Evolutionary conservation across 2,329 filamentous ascomycete species (phyloP).

Genomic region (Phaeosphaeriaceae sp.): DNA sequence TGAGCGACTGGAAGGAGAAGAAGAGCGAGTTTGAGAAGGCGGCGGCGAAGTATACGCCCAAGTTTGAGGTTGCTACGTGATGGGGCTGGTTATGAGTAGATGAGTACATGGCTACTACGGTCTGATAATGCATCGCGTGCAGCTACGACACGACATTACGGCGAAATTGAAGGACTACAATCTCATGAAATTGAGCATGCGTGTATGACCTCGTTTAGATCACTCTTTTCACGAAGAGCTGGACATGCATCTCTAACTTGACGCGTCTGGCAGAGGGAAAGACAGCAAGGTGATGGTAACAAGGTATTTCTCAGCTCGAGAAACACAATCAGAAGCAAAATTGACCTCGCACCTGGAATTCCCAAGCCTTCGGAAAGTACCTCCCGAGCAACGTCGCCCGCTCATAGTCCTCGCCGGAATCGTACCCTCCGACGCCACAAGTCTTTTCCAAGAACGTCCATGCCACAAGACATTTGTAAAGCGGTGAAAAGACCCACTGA

Average conservation of each 20-base stretch:
- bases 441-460: neutral
- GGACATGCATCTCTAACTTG: no score
- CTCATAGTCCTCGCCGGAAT: neutral
- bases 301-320: neutral
- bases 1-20: conserved; percentile 83
- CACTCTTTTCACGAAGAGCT: no score
- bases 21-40: conserved; percentile 86
- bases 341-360: no score
- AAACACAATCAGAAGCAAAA: neutral
- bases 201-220: neutral
- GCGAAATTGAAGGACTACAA: neutral
- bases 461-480: neutral
- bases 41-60: conserved; percentile 84
- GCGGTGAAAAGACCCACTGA: neutral
- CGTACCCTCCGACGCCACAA: neutral
- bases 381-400: neutral
- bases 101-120: neutral
- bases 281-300: no score
- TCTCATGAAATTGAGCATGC: neutral
- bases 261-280: no score
- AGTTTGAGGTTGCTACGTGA: conserved; percentile 64
- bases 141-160: neutral
- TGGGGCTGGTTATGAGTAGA: conserved; percentile 18
- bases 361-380: no score
- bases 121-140: neutral